Evolutionary conservation across 2,329 filamentous ascomycete species (phyloP).

Genomic region (Coleophoma eucalyptorum): DNA sequence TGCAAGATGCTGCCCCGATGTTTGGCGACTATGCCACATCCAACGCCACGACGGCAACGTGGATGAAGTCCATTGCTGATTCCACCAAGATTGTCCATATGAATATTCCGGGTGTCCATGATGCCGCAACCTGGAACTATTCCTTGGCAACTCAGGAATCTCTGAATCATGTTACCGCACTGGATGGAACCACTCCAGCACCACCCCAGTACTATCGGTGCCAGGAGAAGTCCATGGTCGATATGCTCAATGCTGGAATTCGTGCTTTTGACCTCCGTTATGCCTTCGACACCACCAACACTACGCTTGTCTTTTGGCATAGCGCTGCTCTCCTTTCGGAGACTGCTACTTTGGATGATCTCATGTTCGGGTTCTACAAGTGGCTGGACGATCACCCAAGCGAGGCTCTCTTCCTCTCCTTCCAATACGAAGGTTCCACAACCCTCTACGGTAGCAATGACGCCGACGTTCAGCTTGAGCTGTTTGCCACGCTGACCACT

Average conservation of each 20-base stretch:
- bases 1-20: constrained; percentile 36
- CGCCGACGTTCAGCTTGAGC: constrained; percentile 29
- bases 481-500: constrained; percentile 35
- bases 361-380: constrained; percentile 41
- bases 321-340: constrained; percentile 38
- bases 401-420: constrained; percentile 41
- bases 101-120: constrained; percentile 47
- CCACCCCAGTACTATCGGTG: constrained; percentile 35
- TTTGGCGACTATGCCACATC: constrained; percentile 32
- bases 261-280: constrained; percentile 48
- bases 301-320: constrained; percentile 45
- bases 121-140: constrained; percentile 49
- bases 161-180: constrained; percentile 33
- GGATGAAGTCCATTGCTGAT: constrained; percentile 43
- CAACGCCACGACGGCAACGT: constrained; percentile 27
- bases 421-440: constrained; percentile 41
- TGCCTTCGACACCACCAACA: constrained; percentile 41
- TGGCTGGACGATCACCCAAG: constrained; percentile 43
- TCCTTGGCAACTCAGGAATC: constrained; percentile 34
- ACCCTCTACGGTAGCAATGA: constrained; percentile 28
- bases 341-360: constrained; percentile 36
- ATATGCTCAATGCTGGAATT: constrained; percentile 40
- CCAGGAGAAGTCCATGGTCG: constrained; percentile 33
- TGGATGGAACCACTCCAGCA: constrained; percentile 28
- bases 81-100: constrained; percentile 38